These are phyloP conservation scores for Medicago arabica DNA, from an alignment of 306 rosid species.

Conservation along the genomic window DNA sequence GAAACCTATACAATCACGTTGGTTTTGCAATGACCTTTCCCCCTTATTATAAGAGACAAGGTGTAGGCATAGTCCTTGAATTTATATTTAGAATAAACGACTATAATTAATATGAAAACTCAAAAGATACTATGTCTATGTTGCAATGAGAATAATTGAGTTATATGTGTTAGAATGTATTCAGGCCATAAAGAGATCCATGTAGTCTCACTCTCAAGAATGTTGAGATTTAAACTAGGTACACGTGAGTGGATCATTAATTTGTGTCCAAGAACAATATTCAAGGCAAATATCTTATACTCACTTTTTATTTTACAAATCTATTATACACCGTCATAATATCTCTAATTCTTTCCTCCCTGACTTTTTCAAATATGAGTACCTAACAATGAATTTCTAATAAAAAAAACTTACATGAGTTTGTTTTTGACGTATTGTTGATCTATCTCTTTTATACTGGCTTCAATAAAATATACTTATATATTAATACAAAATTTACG, in stretches of 20 bases:
- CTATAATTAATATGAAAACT: neutral
- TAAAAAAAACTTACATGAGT: too few species aligned
- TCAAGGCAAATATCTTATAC: neutral
- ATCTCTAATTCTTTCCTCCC: neutral
- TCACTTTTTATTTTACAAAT: neutral
- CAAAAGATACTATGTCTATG: neutral
- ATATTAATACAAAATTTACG: too few species aligned
- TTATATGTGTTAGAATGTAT: neutral
- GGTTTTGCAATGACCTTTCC: neutral
- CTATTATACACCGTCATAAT: neutral
- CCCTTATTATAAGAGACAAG: neutral
- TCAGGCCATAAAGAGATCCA: slow-evolving; percentile 5
- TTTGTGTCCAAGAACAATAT: neutral
- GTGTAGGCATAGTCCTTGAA: neutral
- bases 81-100: neutral
- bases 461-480: too few species aligned
- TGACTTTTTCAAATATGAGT: too few species aligned
- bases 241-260: neutral
- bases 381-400: too few species aligned
- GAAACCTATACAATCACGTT: slow-evolving; percentile 15
- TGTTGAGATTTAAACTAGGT: neutral
- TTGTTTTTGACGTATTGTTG: too few species aligned
- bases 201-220: slow-evolving; percentile 8
- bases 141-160: neutral
- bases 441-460: too few species aligned